These are phyloP conservation scores for Plantago rigida DNA, from an alignment of 305 asterid species.

Conservation along the genomic window DNA sequence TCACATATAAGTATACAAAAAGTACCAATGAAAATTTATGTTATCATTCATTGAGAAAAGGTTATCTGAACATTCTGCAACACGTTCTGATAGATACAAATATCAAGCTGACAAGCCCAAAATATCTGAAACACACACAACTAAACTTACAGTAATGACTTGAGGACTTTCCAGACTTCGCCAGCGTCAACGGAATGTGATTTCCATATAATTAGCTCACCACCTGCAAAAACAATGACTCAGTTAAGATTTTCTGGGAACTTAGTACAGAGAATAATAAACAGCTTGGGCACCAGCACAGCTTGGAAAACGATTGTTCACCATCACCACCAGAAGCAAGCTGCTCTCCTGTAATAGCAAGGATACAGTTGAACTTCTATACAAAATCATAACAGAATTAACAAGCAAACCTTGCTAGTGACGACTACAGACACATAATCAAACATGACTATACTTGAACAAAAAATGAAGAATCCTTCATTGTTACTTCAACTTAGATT, in stretches of 20 bases:
- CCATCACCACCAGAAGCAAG: slow-evolving; percentile 99
- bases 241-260: slow-evolving; percentile 10
- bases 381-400: slow-evolving; percentile 8
- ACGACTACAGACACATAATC: background rate
- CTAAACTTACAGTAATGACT: slow-evolving; percentile 66
- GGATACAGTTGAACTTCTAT: slow-evolving; percentile 22
- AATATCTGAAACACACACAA: slow-evolving; percentile 12
- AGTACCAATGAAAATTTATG: background rate
- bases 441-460: slow-evolving; percentile 4
- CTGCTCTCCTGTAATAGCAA: slow-evolving; percentile 59
- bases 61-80: slow-evolving; percentile 5
- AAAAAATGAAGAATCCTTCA: slow-evolving; percentile 1
- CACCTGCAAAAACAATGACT: slow-evolving; percentile 45
- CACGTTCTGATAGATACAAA: slow-evolving; percentile 6
- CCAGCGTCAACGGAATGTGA: slow-evolving; percentile 53
- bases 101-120: slow-evolving; percentile 17
- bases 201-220: slow-evolving; percentile 82
- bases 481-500: slow-evolving; percentile 8
- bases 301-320: slow-evolving; percentile 27
- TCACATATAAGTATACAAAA: slow-evolving; percentile 21
- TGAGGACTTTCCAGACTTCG: slow-evolving; percentile 71
- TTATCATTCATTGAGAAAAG: background rate
- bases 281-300: slow-evolving; percentile 11
- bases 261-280: slow-evolving; percentile 14
- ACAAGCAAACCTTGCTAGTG: slow-evolving; percentile 18